phyloP scores from a whole-genome alignment of 139 green algal species.

The Deuterostichococcus epilithicus region DNA sequence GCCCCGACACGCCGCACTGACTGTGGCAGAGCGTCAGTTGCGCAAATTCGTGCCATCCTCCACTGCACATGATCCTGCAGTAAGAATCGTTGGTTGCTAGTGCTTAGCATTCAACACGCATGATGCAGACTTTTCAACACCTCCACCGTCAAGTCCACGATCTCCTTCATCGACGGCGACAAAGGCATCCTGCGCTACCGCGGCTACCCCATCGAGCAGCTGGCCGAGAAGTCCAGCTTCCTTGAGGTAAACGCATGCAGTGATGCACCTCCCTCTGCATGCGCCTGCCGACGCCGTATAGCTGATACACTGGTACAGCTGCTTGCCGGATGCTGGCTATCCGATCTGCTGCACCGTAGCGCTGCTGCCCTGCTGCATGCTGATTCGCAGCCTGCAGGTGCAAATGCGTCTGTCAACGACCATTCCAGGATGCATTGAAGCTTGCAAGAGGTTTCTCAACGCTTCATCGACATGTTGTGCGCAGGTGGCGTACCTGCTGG shows the following conservation, averaged over 20 bases:
- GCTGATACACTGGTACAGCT: too few relatives aligned
- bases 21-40: too few relatives aligned
- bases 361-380: not conserved
- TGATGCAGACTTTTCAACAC: conserved; percentile 92
- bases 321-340: not conserved
- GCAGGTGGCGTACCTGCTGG: conserved; percentile 67
- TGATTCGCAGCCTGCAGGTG: not conserved
- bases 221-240: conserved; percentile 82
- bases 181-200: conserved; percentile 94
- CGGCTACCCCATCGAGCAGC: conserved; percentile 94
- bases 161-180: conserved; percentile 97
- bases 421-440: not conserved
- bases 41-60: too few relatives aligned
- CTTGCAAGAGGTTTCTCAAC: not conserved
- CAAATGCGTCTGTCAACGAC: not conserved
- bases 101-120: not conserved
- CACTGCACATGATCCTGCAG: not conserved
- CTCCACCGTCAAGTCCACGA: conserved; percentile 74
- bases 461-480: not conserved
- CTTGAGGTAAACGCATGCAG: conserved; percentile 54
- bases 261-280: not conserved
- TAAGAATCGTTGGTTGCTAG: not conserved
- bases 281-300: too few relatives aligned
- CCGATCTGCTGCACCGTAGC: not conserved
- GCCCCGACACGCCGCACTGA: too few relatives aligned